Percentiles rank a stretch among this genome's conserved stretches.
phyloP scores from a whole-genome alignment of 177 flowering plant genomes.

The Telopea speciosissima region DNA sequence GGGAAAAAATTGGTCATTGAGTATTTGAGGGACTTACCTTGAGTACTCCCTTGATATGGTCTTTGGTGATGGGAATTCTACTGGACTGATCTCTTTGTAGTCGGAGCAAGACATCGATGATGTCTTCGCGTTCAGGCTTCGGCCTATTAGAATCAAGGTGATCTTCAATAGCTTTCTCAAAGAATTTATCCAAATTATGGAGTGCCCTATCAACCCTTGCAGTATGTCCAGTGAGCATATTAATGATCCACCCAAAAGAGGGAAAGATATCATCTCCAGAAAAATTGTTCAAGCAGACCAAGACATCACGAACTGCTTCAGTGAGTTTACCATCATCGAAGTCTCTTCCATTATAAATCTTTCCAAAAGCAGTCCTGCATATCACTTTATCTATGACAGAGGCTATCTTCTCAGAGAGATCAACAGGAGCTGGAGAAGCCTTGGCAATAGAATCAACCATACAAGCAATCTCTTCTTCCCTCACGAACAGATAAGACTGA shows the following conservation, averaged over 20 bases:
- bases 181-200: background rate
- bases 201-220: background rate
- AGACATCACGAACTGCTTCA: background rate
- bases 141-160: conserved; percentile 7
- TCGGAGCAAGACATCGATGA: conserved; percentile 6
- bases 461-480: background rate
- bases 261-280: conserved; percentile 2
- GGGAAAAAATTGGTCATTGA: background rate
- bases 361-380: conserved; percentile 5
- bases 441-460: background rate
- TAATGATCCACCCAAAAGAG: conserved; percentile 4
- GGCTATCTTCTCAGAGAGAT: background rate
- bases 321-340: background rate
- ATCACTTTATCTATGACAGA: background rate
- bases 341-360: background rate
- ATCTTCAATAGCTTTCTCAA: background rate
- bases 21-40: background rate
- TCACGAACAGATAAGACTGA: background rate
- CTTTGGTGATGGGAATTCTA: background rate
- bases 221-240: background rate
- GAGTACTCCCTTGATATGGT: conserved; percentile 10
- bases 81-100: background rate
- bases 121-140: conserved; percentile 4
- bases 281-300: background rate
- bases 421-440: background rate